Conservation (phyloP, 345 rosid species). For the Microthlaspi erraticum region DNA sequence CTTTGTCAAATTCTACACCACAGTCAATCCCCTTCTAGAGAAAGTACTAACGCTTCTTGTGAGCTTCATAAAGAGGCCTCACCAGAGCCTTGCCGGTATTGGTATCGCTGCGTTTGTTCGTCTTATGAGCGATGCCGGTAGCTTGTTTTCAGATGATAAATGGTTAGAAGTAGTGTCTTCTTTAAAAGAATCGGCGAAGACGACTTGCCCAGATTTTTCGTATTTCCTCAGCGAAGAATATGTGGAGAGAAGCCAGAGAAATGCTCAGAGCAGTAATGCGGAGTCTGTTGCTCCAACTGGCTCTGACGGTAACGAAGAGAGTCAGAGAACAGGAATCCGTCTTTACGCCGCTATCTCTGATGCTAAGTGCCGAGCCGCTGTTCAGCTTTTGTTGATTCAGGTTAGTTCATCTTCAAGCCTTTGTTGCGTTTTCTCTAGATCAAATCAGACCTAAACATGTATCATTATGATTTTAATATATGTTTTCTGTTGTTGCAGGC, state of each 20-base stretch:
- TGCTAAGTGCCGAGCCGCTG: slow-evolving; percentile 97
- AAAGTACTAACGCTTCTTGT: slow-evolving; percentile 85
- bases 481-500: slow-evolving; percentile 56
- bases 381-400: slow-evolving; percentile 96
- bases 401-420: slow-evolving; percentile 46
- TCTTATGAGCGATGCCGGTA: slow-evolving; percentile 93
- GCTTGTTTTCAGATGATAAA: slow-evolving; percentile 87
- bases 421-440: background rate
- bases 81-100: slow-evolving; percentile 98
- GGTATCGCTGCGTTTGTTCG: slow-evolving; percentile 99
- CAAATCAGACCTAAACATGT: background rate
- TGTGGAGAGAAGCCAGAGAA: slow-evolving; percentile 43
- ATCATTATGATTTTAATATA: slow-evolving; percentile 4
- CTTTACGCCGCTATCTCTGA: slow-evolving; percentile 71
- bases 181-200: slow-evolving; percentile 81
- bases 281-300: slow-evolving; percentile 53
- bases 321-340: slow-evolving; percentile 47
- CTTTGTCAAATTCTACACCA: slow-evolving; percentile 87
- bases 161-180: slow-evolving; percentile 93
- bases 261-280: slow-evolving; percentile 47
- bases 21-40: slow-evolving; percentile 89
- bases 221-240: slow-evolving; percentile 60
- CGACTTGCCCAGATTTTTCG: slow-evolving; percentile 88
- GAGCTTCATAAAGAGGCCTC: slow-evolving; percentile 94
- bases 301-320: slow-evolving; percentile 54